Evolutionary conservation across 257 asterid species (phyloP), one percentile per base, ranked within the genome.

Genomic region (Forsythia suspensa): DNA sequence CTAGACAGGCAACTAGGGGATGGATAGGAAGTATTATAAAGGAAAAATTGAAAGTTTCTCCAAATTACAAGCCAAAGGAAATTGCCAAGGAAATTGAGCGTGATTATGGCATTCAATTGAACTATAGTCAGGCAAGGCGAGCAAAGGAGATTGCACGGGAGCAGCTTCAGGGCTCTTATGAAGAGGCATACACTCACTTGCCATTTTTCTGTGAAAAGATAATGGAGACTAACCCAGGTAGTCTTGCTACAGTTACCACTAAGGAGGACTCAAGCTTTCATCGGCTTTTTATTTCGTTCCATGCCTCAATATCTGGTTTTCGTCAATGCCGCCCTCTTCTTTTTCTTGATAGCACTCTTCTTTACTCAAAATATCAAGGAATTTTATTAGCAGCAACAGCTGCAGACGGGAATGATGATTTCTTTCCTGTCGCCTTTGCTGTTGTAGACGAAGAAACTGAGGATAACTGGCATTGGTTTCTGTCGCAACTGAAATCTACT

Each of bases 131-230:
- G 81, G 99, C 99, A 36, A 89, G 99, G 97, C 98, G 99, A 15
- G 99, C 99, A 72, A 95, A 95, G 87, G 99, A 95, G 89, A 92
- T 93, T 73, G 99, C 99, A 44, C 80, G 99, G 44, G 98, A 93
- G 90, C 99, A 96, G 86, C 99, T 96, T 85, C 99, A 94, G 87
- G 99, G 99, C 1, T 96, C 99, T 41, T 94, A 92, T 79, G 89
- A 87, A 80, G 98, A 94, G 86, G 99, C 99, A 4, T 96, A 96
- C 86, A 87, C 90, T 63, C 97, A 89, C 83, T 82, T 96, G 55
- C 99, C 99, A 67, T 91, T 81, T 51, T 88, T 96, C 69, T 96
- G 99, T 73, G 90, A 90, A 84, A 92, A 91, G 88, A 95, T 95
- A 82, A 83, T 88, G 88, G 98, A 93, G 87, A 91, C 97, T 36